Percentiles rank a stretch among this genome's conserved stretches.
Evolutionary conservation across 2,329 filamentous ascomycete species (phyloP).

Genomic region (Aspergillus quadrilineatus): DNA sequence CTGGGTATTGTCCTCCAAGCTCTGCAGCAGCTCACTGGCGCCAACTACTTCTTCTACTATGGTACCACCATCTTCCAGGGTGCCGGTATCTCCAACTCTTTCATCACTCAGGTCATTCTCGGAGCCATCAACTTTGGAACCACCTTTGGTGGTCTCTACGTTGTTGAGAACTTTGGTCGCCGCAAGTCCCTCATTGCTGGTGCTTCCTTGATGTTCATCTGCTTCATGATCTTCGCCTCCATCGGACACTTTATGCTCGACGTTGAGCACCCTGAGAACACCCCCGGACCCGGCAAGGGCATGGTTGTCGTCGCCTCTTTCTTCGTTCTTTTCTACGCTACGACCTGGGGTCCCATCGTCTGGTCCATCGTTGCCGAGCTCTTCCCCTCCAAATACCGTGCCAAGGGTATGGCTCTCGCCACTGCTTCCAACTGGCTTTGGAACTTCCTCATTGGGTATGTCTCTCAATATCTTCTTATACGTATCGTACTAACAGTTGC

Average conservation of each 20-base stretch:
- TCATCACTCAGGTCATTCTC: conserved; percentile 64
- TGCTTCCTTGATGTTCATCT: conserved; percentile 64
- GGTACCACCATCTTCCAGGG: conserved; percentile 55
- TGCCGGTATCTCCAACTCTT: conserved; percentile 64
- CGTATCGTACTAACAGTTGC: not conserved
- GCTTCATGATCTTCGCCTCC: conserved; percentile 64
- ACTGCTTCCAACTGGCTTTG: conserved; percentile 74
- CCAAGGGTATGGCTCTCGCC: conserved; percentile 77
- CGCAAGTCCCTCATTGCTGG: conserved; percentile 67
- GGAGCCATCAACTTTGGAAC: conserved; percentile 65
- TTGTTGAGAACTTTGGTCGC: conserved; percentile 68
- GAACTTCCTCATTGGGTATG: conserved; percentile 64
- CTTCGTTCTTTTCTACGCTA: conserved; percentile 67
- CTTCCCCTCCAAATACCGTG: conserved; percentile 53
- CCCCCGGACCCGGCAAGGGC: conserved; percentile 56
- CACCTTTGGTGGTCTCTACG: conserved; percentile 66
- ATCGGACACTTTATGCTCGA: conserved; percentile 51
- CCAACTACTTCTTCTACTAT: conserved; percentile 58
- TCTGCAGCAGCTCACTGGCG: conserved; percentile 47
- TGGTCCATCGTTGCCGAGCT: conserved; percentile 50
- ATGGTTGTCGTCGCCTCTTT: conserved; percentile 72
- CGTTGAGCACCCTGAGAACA: conserved; percentile 42
- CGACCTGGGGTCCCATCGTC: conserved; percentile 65
- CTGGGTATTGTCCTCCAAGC: conserved; percentile 46
- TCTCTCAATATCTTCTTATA: not conserved